Conservation (phyloP, 225 moss, liverwort and hornwort species). For the Bryoerythrophyllum caledonicum region DNA sequence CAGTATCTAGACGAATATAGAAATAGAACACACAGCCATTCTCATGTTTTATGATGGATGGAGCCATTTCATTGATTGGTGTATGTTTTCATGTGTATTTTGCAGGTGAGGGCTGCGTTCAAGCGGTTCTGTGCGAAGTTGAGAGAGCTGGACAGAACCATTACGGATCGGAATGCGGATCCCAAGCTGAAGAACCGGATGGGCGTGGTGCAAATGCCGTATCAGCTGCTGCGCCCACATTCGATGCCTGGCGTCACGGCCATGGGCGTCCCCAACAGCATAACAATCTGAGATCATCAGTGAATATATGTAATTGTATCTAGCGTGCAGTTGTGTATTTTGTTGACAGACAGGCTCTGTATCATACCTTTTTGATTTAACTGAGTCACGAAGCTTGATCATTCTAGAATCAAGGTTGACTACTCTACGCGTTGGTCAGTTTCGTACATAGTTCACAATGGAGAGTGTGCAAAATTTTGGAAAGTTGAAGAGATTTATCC, state of each 20-base stretch:
- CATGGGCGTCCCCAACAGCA: conserved; percentile 41
- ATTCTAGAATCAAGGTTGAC: background rate
- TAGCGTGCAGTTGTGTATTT: background rate
- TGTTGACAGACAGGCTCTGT: background rate
- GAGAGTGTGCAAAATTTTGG: too few relatives aligned
- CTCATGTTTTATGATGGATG: background rate
- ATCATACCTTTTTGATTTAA: background rate
- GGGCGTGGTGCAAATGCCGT: conserved; percentile 32
- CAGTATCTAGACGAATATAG: too few relatives aligned
- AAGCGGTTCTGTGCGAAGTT: conserved; percentile 16
- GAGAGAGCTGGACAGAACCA: background rate
- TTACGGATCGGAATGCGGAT: conserved; percentile 17
- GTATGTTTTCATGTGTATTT: background rate
- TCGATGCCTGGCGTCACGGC: conserved; percentile 29
- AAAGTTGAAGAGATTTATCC: too few relatives aligned
- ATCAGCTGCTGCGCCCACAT: conserved; percentile 29
- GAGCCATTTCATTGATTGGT: background rate
- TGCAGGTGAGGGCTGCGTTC: conserved; percentile 29
- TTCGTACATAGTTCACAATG: too few relatives aligned
- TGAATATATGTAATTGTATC: background rate
- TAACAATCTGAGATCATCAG: conserved; percentile 23
- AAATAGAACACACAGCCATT: too few relatives aligned
- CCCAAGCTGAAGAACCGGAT: conserved; percentile 21
- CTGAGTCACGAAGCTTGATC: background rate
- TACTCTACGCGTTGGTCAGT: too few relatives aligned